Evolutionary conservation across 2,329 filamentous ascomycete genomes (phyloP).

Genomic region (Sporothrix brasiliensis): DNA sequence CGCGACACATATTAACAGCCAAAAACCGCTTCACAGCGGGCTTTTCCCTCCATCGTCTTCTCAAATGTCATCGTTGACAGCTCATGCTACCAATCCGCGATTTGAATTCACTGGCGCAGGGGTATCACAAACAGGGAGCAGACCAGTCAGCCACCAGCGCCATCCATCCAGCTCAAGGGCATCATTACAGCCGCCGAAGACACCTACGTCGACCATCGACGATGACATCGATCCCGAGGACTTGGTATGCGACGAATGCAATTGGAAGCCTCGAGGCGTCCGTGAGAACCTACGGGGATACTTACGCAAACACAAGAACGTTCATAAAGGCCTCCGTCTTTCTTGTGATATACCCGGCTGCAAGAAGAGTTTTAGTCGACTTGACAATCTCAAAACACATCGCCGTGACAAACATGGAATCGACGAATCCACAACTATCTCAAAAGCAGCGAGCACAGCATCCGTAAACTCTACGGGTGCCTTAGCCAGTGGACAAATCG

Average conservation of each 20-base stretch:
- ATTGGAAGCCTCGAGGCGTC: conserved; percentile 41
- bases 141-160: conserved; percentile 28
- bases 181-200: conserved; percentile 9
- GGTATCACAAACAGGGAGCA: background rate
- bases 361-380: conserved; percentile 40
- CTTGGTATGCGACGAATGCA: conserved; percentile 40
- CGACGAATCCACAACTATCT: conserved; percentile 32
- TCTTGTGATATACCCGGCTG: conserved; percentile 40
- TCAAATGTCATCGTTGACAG: background rate
- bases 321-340: conserved; percentile 40
- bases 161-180: conserved; percentile 30
- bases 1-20: background rate
- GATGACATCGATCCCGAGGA: conserved; percentile 37
- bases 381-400: conserved; percentile 43
- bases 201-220: conserved; percentile 19
- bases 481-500: background rate
- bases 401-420: conserved; percentile 41
- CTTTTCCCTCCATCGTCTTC: background rate
- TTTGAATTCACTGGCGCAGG: background rate
- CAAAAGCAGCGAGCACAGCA: conserved; percentile 17
- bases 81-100: background rate
- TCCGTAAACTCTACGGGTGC: background rate
- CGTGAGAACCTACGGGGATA: conserved; percentile 41
- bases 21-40: background rate
- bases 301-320: conserved; percentile 43